Base-by-base conservation (phyloP, 1,284 basidiomycete genomes). In the Rhodotorula sp. region DNA sequence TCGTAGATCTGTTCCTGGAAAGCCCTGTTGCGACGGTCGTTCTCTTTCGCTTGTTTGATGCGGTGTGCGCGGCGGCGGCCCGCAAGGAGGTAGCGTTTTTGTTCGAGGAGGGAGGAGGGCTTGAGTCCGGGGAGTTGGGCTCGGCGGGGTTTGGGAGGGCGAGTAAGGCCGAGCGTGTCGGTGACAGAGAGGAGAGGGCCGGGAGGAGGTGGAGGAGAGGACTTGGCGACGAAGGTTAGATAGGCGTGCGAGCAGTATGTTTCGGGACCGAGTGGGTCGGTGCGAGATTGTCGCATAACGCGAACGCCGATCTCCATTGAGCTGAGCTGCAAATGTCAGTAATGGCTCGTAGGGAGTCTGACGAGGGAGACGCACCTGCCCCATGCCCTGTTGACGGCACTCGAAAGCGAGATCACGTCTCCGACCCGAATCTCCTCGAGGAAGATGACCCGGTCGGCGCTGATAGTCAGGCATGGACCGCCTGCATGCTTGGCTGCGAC, bases 361-460 rank as follows among this genome's bases (percentile, higher is more conserved):
- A 22, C 46, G 20, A 27, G 11, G n/a, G 10, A 10, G 6, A 65
- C 62, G 53, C 62, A 73, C 62, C 69, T 73, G 1, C 78, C 78
- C 80, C 80, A 81, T 6, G 80, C 79, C 17, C 81, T 72, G 67
- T 81, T 81, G 56, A 81, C 81, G 0, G 78, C 77, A 4, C 77
- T 78, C 20, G 77, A 76, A 20, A 81, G 68, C 47, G 81, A 79
- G 47, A 81, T 75, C 15, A 77, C 65, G 34, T 79, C 76, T 8
- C 76, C 74, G n/a, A 75, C 72, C 24, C 58, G 68, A 52, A 78
- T 73, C 68, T 77, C 77, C 32, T 69, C 76, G 6, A 77, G 73
- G 4, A 80, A 78, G 19, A 80, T 68, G 52, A 76, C 73, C 4
- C 74, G 71, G 47, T 81, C 81, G 46, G 79, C 75, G 53, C 76